Percentiles rank a stretch among this genome's conserved stretches.
Evolutionary conservation across 495 filamentous ascomycete genomes (phyloP).

Genomic region (Penicillium paradoxum): DNA sequence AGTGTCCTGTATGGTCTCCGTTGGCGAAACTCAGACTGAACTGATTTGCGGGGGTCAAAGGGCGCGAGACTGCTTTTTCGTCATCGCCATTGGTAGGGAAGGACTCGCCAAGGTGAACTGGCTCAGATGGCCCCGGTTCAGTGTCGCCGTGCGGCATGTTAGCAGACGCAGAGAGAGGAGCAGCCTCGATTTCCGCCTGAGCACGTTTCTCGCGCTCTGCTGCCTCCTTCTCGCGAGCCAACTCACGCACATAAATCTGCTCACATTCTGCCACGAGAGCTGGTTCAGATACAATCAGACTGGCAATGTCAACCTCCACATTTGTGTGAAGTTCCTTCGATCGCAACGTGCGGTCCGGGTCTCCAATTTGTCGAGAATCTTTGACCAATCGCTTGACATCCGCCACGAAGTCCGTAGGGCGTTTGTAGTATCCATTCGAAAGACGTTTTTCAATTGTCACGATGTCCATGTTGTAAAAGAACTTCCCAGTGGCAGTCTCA

Average conservation of each 20-base stretch:
- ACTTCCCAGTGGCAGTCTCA: constrained; percentile 67
- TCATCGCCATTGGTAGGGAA: constrained; percentile 37
- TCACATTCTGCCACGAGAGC: constrained; percentile 64
- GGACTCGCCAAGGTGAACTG: constrained; percentile 56
- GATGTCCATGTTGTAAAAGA: constrained; percentile 93
- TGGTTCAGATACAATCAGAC: constrained; percentile 60
- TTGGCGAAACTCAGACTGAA: constrained; percentile 50
- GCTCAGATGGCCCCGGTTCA: constrained; percentile 48
- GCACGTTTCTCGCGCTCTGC: constrained; percentile 45
- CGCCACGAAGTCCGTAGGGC: constrained; percentile 77
- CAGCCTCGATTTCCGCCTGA: constrained; percentile 21
- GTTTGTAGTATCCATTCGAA: constrained; percentile 90
- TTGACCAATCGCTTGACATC: constrained; percentile 80
- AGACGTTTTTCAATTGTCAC: constrained; percentile 89
- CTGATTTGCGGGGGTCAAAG: constrained; percentile 47
- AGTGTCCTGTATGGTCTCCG: constrained; percentile 36
- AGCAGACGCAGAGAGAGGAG: constrained; percentile 22
- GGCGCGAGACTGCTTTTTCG: constrained; percentile 35
- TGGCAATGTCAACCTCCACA: constrained; percentile 81
- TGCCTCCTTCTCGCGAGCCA: constrained; percentile 60
- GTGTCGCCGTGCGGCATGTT: constrained; percentile 44
- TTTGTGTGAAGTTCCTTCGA: constrained; percentile 88
- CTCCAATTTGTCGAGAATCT: constrained; percentile 70
- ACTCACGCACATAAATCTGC: constrained; percentile 67
- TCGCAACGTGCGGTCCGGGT: constrained; percentile 71